Conservation (phyloP, 306 rosid species). For the Quercus robur region DNA sequence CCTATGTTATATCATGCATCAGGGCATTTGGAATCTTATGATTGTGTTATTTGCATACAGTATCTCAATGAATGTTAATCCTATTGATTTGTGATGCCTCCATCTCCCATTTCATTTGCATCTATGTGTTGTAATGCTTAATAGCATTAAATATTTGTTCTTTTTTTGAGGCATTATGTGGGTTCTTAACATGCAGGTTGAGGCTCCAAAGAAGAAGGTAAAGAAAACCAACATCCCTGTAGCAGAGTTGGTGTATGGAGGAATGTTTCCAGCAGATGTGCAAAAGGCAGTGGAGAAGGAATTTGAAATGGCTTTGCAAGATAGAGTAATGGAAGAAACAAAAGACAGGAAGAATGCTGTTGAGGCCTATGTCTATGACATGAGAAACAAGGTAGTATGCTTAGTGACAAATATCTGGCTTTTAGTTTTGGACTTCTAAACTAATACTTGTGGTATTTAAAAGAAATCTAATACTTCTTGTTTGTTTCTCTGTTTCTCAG, state of each 20-base stretch:
- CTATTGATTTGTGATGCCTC: background rate
- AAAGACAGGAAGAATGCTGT: slow-evolving; percentile 96
- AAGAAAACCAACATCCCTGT: slow-evolving; percentile 71
- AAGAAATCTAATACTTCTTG: slow-evolving; percentile 3
- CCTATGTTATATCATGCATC: background rate
- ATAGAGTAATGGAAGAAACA: slow-evolving; percentile 95
- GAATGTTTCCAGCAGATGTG: slow-evolving; percentile 52
- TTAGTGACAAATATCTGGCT: background rate
- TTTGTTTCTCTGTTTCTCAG: slow-evolving; percentile 33
- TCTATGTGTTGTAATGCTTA: background rate
- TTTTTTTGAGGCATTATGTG: background rate
- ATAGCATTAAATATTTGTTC: background rate
- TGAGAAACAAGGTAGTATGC: slow-evolving; percentile 79
- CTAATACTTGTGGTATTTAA: background rate
- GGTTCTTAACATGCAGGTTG: slow-evolving; percentile 34
- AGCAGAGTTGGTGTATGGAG: slow-evolving; percentile 74
- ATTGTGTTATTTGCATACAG: background rate
- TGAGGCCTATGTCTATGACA: slow-evolving; percentile 91
- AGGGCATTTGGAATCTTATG: background rate
- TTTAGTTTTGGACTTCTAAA: background rate
- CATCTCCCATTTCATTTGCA: background rate
- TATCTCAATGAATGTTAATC: background rate
- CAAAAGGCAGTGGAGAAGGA: slow-evolving; percentile 87
- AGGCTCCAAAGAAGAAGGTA: slow-evolving; percentile 83
- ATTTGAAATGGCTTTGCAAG: slow-evolving; percentile 98